Conservation (phyloP, 345 rosid genomes). For the Euphorbia lathyris region DNA sequence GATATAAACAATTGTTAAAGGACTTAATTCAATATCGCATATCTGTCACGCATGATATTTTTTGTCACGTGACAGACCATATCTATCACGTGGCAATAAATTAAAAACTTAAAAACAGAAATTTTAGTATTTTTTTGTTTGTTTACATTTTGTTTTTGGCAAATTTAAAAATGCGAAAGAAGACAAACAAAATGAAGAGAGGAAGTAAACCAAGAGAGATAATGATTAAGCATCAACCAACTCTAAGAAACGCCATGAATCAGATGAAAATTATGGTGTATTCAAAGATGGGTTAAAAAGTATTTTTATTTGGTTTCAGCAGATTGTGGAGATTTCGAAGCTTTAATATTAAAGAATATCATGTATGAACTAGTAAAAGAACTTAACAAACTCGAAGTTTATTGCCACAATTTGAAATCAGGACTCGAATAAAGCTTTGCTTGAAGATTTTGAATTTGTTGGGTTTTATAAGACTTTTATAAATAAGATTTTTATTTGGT, state of each 20-base stretch:
- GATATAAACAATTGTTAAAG: too few species aligned
- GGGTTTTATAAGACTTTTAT: slow-evolving; percentile 61
- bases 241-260: slow-evolving; percentile 47
- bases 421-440: slow-evolving; percentile 74
- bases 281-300: slow-evolving; percentile 27
- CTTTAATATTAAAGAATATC: slow-evolving; percentile 65
- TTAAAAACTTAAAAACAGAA: too few species aligned
- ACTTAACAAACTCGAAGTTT: slow-evolving; percentile 77
- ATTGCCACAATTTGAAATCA: slow-evolving; percentile 69
- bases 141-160: slow-evolving; percentile 18
- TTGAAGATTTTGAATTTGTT: slow-evolving; percentile 76
- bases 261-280: slow-evolving; percentile 21
- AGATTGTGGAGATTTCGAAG: too few species aligned
- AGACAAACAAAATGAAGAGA: slow-evolving; percentile 38
- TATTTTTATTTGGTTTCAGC: too few species aligned
- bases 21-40: too few species aligned
- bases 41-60: too few species aligned
- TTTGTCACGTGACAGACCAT: too few species aligned
- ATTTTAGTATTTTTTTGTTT: not conserved
- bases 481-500: too few species aligned
- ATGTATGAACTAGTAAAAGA: slow-evolving; percentile 92
- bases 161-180: slow-evolving; percentile 82
- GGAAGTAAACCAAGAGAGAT: slow-evolving; percentile 3
- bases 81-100: too few species aligned
- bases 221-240: slow-evolving; percentile 35